Conservation (phyloP, 1,284 basidiomycete genomes). For the Neonothopanus nambi region DNA sequence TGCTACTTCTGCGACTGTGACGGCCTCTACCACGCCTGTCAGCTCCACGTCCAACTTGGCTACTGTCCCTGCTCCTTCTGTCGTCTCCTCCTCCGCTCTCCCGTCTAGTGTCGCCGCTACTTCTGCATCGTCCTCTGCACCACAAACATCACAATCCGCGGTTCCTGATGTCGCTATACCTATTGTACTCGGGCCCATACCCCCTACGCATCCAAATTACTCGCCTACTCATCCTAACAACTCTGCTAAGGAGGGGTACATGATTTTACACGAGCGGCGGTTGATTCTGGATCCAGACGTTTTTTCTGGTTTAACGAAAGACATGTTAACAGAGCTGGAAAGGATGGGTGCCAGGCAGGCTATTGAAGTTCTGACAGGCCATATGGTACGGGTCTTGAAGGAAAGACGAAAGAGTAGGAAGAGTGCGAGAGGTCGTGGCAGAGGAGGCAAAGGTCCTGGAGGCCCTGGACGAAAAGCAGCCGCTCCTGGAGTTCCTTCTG, state of each 20-base stretch:
- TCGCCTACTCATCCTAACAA: slow-evolving; percentile 48
- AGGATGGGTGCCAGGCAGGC: slow-evolving; percentile 83
- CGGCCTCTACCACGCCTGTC: slow-evolving; percentile 11
- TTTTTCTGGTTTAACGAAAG: slow-evolving; percentile 75
- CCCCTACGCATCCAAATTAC: slow-evolving; percentile 41
- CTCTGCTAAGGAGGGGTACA: slow-evolving; percentile 58
- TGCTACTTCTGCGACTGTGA: slow-evolving; percentile 8
- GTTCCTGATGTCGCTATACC: slow-evolving; percentile 37
- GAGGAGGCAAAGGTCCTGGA: slow-evolving; percentile 30
- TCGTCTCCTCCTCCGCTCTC: background rate
- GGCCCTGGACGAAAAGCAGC: slow-evolving; percentile 31
- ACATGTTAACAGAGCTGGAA: slow-evolving; percentile 77
- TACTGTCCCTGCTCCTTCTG: slow-evolving; percentile 3
- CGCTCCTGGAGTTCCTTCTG: slow-evolving; percentile 9
- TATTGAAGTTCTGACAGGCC: slow-evolving; percentile 77
- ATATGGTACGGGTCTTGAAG: slow-evolving; percentile 85
- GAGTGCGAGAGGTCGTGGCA: slow-evolving; percentile 46
- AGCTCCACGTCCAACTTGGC: slow-evolving; percentile 3
- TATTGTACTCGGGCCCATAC: slow-evolving; percentile 7
- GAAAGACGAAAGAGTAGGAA: slow-evolving; percentile 64
- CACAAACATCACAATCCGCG: slow-evolving; percentile 16
- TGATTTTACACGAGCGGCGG: slow-evolving; percentile 83
- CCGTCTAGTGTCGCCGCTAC: slow-evolving; percentile 7
- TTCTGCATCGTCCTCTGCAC: slow-evolving; percentile 9
- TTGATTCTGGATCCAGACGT: slow-evolving; percentile 84